phyloP scores from a whole-genome alignment of 1,284 basidiomycete genomes.

The Puccinia horiana region DNA sequence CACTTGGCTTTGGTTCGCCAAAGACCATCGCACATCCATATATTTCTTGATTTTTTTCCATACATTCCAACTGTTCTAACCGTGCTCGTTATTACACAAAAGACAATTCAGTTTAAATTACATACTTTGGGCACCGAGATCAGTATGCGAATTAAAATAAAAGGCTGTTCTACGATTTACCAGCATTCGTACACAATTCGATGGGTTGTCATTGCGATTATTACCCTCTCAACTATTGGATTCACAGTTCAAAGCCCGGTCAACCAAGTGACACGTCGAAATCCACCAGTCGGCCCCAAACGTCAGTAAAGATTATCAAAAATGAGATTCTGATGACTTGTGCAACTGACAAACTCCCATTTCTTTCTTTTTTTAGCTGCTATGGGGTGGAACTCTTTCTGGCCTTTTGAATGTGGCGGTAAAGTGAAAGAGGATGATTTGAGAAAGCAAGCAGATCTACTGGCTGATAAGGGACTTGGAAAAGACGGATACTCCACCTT shows the following conservation, averaged over 20 bases:
- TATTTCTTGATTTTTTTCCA: background rate
- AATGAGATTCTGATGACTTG: background rate
- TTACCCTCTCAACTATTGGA: background rate
- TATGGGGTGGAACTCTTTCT: conserved; percentile 39
- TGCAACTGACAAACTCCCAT: background rate
- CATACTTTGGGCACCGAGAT: background rate
- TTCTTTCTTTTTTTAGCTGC: background rate
- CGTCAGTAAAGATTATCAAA: background rate
- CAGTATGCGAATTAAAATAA: background rate
- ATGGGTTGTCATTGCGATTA: background rate
- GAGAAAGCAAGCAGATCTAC: background rate
- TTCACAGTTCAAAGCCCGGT: background rate
- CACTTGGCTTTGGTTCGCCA: background rate
- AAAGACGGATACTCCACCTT: conserved; percentile 24
- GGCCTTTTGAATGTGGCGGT: conserved; percentile 17
- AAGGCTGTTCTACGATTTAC: background rate
- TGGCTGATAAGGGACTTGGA: background rate
- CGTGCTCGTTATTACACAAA: background rate
- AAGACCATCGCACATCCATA: background rate
- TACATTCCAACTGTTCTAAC: background rate
- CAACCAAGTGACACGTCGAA: background rate
- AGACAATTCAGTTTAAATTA: background rate
- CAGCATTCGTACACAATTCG: background rate
- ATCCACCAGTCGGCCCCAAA: background rate
- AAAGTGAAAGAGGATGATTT: conserved; percentile 9